phyloP scores from a whole-genome alignment of 495 filamentous ascomycete species.

The Aspergillus indologenus region DNA sequence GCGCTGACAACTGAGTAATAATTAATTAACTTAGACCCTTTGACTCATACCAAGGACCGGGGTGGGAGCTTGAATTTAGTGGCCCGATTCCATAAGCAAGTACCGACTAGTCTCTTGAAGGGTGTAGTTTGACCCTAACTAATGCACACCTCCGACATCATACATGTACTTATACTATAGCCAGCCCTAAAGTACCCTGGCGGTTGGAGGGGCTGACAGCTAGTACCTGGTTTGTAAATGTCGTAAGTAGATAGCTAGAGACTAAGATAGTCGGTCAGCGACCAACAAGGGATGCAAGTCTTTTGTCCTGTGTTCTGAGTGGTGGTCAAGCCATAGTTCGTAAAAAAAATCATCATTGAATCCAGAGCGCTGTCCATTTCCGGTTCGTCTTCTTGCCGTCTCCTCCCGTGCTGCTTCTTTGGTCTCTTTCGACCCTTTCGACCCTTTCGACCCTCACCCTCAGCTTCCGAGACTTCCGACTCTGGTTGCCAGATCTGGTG shows the following conservation, averaged over 20 bases:
- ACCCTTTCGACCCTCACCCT: background rate
- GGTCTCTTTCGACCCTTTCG: background rate
- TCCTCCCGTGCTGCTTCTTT: conserved; percentile 10
- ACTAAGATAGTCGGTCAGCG: background rate
- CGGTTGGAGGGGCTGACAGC: background rate
- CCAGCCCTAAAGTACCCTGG: background rate
- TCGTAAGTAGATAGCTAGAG: background rate
- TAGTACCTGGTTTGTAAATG: background rate
- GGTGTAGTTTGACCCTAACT: too few species aligned
- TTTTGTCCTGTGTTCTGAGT: background rate
- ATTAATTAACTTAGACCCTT: background rate
- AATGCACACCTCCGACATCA: too few species aligned
- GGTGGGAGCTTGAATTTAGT: background rate
- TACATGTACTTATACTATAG: background rate
- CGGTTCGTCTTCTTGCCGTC: conserved; percentile 11
- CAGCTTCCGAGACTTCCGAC: conserved; percentile 25
- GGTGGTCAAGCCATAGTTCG: background rate
- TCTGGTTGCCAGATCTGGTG: conserved; percentile 21
- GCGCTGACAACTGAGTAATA: background rate
- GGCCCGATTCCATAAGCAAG: conserved; percentile 3
- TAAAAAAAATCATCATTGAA: background rate
- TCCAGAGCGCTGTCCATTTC: background rate
- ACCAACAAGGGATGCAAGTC: background rate
- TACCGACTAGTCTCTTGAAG: too few species aligned
- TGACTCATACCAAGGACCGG: background rate